Evolutionary conservation across 1,284 basidiomycete genomes (phyloP).

Genomic region (Cryptococcus sp.): DNA sequence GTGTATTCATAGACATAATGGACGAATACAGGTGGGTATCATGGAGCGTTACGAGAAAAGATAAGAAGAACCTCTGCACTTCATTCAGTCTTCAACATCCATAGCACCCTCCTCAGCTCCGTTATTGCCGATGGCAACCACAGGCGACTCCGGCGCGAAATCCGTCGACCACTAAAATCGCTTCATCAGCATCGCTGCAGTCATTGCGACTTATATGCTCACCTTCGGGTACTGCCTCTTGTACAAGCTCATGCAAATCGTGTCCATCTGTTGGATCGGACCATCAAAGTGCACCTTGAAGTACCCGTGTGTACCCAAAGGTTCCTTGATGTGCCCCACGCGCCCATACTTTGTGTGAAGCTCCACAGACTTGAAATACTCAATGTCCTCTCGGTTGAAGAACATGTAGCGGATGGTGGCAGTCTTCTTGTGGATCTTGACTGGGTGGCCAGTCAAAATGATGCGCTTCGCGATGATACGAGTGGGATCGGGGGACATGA

Average conservation of each 20-base stretch:
- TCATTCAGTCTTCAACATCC: background rate
- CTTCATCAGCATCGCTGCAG: no score
- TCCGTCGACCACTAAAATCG: no score
- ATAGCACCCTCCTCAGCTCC: background rate
- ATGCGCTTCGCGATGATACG: conserved; percentile 89
- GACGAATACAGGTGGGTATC: no score
- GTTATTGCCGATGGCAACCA: conserved; percentile 1
- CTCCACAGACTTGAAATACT: conserved; percentile 91
- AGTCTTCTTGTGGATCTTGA: conserved; percentile 96
- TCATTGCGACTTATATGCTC: conserved; percentile 47
- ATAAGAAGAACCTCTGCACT: no score
- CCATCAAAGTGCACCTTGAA: conserved; percentile 98
- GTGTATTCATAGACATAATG: no score
- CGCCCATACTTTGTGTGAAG: conserved; percentile 90
- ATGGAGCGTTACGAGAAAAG: no score
- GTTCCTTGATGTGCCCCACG: conserved; percentile 86
- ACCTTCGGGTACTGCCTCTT: conserved; percentile 88
- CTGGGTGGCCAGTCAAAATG: conserved; percentile 90
- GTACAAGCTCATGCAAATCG: conserved; percentile 84
- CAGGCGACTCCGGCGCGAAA: no score
- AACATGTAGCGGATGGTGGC: conserved; percentile 99
- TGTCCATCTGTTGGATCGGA: conserved; percentile 93
- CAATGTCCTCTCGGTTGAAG: conserved; percentile 88
- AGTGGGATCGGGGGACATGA: conserved; percentile 84
- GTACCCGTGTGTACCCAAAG: conserved; percentile 96